Evolutionary conservation across 2,329 filamentous ascomycete genomes (phyloP).

Genomic region (Colletotrichum sp.): DNA sequence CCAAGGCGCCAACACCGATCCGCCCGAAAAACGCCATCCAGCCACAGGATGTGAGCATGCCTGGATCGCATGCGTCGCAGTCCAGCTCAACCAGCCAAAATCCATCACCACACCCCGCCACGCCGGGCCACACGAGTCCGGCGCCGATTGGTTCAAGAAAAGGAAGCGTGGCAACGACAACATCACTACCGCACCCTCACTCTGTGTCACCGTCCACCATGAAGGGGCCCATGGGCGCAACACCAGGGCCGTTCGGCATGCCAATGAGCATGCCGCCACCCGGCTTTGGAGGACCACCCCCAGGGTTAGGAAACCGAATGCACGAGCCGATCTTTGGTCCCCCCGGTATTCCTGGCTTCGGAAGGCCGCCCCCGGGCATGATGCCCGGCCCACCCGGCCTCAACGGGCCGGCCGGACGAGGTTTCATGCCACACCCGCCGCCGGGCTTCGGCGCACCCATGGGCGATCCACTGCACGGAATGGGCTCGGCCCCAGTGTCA

Average conservation of each 20-base stretch:
- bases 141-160: conserved; percentile 70
- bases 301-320: conserved; percentile 46
- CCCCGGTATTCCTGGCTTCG: conserved; percentile 37
- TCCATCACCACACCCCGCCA: conserved; percentile 64
- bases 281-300: conserved; percentile 42
- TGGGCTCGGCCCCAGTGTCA: conserved; percentile 49
- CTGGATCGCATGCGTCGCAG: conserved; percentile 74
- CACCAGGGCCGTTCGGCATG: conserved; percentile 56
- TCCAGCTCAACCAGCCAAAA: conserved; percentile 62
- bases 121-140: conserved; percentile 69
- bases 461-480: conserved; percentile 42
- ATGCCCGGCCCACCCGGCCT: conserved; percentile 58
- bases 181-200: conserved; percentile 42
- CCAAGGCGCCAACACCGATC: conserved; percentile 82
- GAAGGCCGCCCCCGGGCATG: conserved; percentile 47
- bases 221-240: conserved; percentile 42
- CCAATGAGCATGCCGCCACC: conserved; percentile 63
- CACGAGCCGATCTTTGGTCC: conserved; percentile 55
- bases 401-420: conserved; percentile 46
- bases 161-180: conserved; percentile 30
- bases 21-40: conserved; percentile 80
- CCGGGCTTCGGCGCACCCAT: conserved; percentile 58
- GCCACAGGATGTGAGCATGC: conserved; percentile 75
- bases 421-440: conserved; percentile 48
- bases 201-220: conserved; percentile 68